phyloP scores from a whole-genome alignment of 2,329 filamentous ascomycete genomes.

The Pseudodiploospora longispora region DNA sequence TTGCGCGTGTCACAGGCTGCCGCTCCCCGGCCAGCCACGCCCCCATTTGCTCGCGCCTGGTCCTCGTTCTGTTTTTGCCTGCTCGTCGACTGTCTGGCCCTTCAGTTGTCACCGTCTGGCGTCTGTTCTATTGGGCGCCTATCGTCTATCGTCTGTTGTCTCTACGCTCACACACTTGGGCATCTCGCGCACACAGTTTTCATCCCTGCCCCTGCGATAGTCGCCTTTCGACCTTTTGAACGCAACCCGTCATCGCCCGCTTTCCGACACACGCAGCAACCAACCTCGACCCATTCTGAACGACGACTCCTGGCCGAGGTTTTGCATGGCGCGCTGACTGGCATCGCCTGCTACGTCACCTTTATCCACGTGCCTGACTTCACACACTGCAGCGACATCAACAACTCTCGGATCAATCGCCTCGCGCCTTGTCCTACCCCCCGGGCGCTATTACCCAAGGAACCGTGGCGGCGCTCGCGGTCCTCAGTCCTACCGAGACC shows the following conservation, averaged over 20 bases:
- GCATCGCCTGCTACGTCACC: constrained; percentile 11
- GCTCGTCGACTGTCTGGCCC: not conserved
- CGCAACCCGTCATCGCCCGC: not conserved
- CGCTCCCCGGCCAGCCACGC: not conserved
- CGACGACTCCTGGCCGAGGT: not conserved
- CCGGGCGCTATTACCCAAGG: constrained; percentile 22
- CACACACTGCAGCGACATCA: not conserved
- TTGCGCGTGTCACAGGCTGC: not conserved
- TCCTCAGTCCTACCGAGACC: constrained; percentile 43
- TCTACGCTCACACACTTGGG: too few relatives aligned
- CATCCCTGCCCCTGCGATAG: not conserved
- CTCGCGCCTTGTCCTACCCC: constrained; percentile 9
- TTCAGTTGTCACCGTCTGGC: not conserved
- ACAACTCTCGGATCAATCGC: constrained; percentile 1
- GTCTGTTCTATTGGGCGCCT: not conserved
- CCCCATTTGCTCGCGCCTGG: not conserved
- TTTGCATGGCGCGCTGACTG: constrained; percentile 27
- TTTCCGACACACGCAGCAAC: not conserved
- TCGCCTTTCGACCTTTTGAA: not conserved
- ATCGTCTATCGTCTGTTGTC: too few relatives aligned
- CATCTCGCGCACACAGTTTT: not conserved
- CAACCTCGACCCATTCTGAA: too few relatives aligned
- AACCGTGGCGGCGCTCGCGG: constrained; percentile 50
- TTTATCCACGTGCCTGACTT: not conserved
- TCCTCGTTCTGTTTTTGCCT: not conserved